These are phyloP conservation scores for Nicotiana undulata DNA, from an alignment of 257 asterid species.

Conservation along the genomic window DNA sequence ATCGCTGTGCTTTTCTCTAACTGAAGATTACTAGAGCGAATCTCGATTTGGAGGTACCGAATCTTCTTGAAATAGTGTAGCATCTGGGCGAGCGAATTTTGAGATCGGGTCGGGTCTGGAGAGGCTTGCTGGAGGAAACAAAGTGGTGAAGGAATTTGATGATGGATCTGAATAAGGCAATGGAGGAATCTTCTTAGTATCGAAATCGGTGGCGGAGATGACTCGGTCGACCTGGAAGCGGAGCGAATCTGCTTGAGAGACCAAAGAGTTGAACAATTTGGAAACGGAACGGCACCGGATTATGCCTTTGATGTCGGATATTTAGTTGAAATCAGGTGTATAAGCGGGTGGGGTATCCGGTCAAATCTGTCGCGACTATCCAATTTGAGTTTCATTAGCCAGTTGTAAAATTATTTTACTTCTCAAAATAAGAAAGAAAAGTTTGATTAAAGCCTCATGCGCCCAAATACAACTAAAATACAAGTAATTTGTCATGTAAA, in stretches of 20 bases:
- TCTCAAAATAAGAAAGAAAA: no score
- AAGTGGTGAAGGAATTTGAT: constrained; percentile 28
- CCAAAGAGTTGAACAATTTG: constrained; percentile 40
- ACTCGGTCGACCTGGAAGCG: constrained; percentile 59
- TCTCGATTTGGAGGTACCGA: constrained; percentile 38
- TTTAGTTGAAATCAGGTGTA: constrained; percentile 43
- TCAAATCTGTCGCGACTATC: constrained; percentile 39
- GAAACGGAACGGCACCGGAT: constrained; percentile 46
- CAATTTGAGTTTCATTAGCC: constrained; percentile 7
- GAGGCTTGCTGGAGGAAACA: constrained; percentile 15
- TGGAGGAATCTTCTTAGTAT: constrained; percentile 24
- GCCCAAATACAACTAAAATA: no score
- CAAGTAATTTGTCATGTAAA: no score
- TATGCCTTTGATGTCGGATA: constrained; percentile 47
- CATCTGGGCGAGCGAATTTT: constrained; percentile 44
- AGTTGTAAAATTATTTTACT: background rate
- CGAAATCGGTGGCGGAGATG: constrained; percentile 30
- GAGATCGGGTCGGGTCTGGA: constrained; percentile 12
- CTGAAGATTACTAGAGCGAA: constrained; percentile 45
- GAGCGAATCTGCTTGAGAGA: constrained; percentile 47
- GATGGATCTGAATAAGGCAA: constrained; percentile 32
- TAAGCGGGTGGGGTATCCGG: constrained; percentile 47
- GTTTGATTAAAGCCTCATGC: no score
- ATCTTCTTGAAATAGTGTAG: constrained; percentile 38
- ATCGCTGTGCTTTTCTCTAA: constrained; percentile 38